A percentile compares a stretch with the other conserved stretches of the same genome.
Evolutionary conservation across 1,139 yeast species (phyloP).

Genomic region (Candida sojae): DNA sequence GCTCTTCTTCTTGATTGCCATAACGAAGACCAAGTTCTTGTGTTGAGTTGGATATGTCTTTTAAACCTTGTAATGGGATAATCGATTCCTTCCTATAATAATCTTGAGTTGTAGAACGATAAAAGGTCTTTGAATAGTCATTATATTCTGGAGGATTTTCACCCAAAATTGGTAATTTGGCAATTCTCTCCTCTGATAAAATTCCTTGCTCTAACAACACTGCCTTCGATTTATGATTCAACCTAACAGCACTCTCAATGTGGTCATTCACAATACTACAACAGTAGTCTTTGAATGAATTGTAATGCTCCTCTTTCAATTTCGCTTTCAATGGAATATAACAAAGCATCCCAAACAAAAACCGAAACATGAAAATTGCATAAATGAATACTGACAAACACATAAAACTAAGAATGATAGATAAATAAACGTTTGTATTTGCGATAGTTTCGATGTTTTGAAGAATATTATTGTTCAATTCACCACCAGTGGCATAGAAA

Average conservation of each 20-base stretch:
- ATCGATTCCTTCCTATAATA: neutral
- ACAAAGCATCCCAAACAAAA: too few species aligned
- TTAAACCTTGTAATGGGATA: constrained; percentile 4
- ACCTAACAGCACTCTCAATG: constrained; percentile 52
- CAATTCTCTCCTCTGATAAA: constrained; percentile 17
- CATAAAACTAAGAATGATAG: too few species aligned
- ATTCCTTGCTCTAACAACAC: constrained; percentile 36
- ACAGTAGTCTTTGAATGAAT: too few species aligned
- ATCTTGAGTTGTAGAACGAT: constrained; percentile 2
- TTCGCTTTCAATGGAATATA: too few species aligned
- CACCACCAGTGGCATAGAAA: constrained; percentile 51
- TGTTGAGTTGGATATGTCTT: neutral
- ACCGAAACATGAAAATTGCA: too few species aligned
- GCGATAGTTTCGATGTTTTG: too few species aligned
- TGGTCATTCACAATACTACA: constrained; percentile 50
- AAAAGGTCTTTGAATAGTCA: constrained; percentile 7
- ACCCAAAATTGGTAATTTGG: constrained; percentile 11
- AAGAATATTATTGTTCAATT: constrained; percentile 30
- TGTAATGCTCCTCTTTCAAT: too few species aligned
- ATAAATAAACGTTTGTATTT: too few species aligned
- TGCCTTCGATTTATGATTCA: constrained; percentile 45
- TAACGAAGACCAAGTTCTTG: neutral
- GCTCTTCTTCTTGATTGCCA: neutral
- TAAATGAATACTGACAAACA: too few species aligned
- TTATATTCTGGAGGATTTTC: constrained; percentile 9